Evolutionary conservation across 768 basidiomycete species (phyloP).

Genomic region (Boletus subcaerulescens): DNA sequence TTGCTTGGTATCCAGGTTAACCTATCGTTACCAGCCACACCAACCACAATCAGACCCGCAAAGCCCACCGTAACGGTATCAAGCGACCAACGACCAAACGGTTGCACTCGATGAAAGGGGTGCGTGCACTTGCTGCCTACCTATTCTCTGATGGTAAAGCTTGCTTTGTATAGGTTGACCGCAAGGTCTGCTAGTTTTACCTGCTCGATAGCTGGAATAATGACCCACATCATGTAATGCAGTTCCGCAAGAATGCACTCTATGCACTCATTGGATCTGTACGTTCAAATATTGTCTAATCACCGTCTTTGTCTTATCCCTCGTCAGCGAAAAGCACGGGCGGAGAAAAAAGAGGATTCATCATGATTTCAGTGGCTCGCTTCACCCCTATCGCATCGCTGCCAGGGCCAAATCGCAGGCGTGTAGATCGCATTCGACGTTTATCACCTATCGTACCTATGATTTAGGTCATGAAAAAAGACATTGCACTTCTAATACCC

Average conservation of each 20-base stretch:
- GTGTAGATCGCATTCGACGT: conserved; percentile 12
- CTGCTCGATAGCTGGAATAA: not conserved
- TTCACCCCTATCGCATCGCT: not conserved
- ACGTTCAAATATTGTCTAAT: conserved; percentile 26
- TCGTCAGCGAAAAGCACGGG: conserved; percentile 61
- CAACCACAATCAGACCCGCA: conserved; percentile 95
- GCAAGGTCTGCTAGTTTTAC: conserved; percentile 53
- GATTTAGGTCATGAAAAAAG: conserved; percentile 14
- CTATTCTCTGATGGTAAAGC: not conserved
- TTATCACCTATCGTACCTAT: conserved; percentile 22
- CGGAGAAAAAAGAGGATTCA: conserved; percentile 54
- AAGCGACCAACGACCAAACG: conserved; percentile 73
- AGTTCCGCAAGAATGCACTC: conserved; percentile 86
- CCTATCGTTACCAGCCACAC: conserved; percentile 61
- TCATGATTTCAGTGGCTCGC: conserved; percentile 22
- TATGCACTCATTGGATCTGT: conserved; percentile 75
- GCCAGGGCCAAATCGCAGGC: conserved; percentile 2
- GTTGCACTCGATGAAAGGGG: conserved; percentile 85
- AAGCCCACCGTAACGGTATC: conserved; percentile 98
- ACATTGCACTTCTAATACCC: conserved; percentile 5
- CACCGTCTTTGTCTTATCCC: not conserved
- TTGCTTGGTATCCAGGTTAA: conserved; percentile 13
- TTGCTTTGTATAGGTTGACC: conserved; percentile 56
- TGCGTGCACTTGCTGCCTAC: conserved; percentile 44
- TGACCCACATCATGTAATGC: conserved; percentile 3